Conservation (phyloP, 2,329 filamentous ascomycete genomes). For the Metarhizium brunneum region DNA sequence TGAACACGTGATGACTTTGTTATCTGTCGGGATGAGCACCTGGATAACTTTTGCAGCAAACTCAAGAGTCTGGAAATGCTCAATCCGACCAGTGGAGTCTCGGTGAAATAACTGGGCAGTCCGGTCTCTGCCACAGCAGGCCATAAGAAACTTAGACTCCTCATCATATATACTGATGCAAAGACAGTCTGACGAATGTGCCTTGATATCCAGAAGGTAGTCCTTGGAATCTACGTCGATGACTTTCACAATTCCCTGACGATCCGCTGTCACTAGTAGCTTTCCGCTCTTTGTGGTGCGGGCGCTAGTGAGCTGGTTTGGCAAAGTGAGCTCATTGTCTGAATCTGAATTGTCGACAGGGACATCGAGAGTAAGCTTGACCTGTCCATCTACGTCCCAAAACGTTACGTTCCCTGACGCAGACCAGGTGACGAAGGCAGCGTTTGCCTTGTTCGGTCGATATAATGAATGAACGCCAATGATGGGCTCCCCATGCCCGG, state of each 20-base stretch:
- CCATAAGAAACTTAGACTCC: constrained; percentile 56
- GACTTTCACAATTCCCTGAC: constrained; percentile 69
- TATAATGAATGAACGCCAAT: constrained; percentile 63
- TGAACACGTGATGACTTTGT: constrained; percentile 76
- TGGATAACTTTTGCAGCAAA: constrained; percentile 80
- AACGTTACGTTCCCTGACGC: constrained; percentile 70
- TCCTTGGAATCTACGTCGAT: constrained; percentile 53
- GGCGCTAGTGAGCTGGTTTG: constrained; percentile 52
- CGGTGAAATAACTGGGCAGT: constrained; percentile 83
- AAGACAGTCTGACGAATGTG: constrained; percentile 78
- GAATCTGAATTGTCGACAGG: constrained; percentile 54
- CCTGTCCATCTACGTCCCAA: constrained; percentile 68
- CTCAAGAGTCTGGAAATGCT: constrained; percentile 85
- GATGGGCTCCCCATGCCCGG: constrained; percentile 55
- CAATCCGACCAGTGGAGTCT: constrained; percentile 47
- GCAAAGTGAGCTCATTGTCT: constrained; percentile 39
- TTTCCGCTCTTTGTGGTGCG: constrained; percentile 51
- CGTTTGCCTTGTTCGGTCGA: constrained; percentile 48
- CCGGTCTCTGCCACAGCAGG: constrained; percentile 77
- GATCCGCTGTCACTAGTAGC: constrained; percentile 75
- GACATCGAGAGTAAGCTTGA: constrained; percentile 55
- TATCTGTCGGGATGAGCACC: constrained; percentile 62
- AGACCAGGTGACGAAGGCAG: constrained; percentile 86
- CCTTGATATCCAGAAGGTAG: constrained; percentile 65
- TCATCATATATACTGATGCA: constrained; percentile 66